Evolutionary conservation across 306 rosid genomes (phyloP), one percentile per base, ranked within the genome.

Genomic region (Gastrolobium villosum): DNA sequence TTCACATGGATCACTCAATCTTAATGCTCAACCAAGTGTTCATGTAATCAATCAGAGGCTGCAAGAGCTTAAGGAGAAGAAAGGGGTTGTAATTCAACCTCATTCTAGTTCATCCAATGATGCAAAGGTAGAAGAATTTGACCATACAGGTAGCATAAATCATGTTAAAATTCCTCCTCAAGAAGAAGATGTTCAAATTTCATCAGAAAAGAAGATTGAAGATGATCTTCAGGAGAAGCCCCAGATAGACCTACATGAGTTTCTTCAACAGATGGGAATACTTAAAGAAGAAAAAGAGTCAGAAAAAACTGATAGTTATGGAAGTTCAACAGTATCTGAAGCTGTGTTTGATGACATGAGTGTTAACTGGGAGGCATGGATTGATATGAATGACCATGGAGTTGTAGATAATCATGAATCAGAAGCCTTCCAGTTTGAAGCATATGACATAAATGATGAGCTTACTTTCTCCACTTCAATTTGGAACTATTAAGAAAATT

Each of bases 211-310:
- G 50, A 55, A 57, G 46, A 43, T 78, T 26, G 84, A 84, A 74
- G 84, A 20, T 20, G 26, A 66, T 71, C 34, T 36, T 71, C 83
- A 86, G 80, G 97, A 93, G 92, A 96, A 89, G 83, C 99, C 99
- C 2, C 99, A 91, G 85, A 87, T 96, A 82, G 99, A 96, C 78
- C 96, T 96, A 57, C 90, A 93, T 36, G 99, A 96, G 93, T 96
- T 93, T 91, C 96, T 93, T 75, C 96, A 93, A 82, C 99, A 93
- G 71, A 41, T 96, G 81, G 99, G 99, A 44, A 81, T 93, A 55
- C 76, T 96, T 65, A 91, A 86, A 74, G 90, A 84, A 6, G 89
- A 88, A 48, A 75, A 61, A 5, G 75, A 73, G 35, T 37, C 86
- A 15, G 94, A 81, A 69, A 85, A 71, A 67, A 34, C 84, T 4